Evolutionary conservation across 257 asterid genomes (phyloP).

Genomic region (Eustoma russellianum): DNA sequence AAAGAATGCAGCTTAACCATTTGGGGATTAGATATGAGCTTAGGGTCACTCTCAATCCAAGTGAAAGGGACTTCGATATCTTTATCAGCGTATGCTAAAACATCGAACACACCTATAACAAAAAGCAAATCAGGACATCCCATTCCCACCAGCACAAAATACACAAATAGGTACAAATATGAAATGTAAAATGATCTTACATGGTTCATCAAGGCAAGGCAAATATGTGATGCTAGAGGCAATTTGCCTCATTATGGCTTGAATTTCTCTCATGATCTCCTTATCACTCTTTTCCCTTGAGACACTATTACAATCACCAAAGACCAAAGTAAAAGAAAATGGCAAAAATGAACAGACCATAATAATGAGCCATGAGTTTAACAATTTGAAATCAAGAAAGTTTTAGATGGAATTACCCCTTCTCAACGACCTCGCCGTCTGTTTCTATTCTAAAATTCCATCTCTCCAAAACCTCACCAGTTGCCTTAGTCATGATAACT

Average conservation of each 20-base stretch:
- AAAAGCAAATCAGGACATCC: neutral
- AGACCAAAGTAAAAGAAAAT: conserved; percentile 5
- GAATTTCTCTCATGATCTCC: conserved; percentile 95
- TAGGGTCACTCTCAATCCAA: conserved; percentile 98
- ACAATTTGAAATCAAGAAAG: neutral
- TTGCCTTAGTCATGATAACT: conserved; percentile 85
- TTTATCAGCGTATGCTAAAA: conserved; percentile 72
- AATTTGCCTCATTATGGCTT: conserved; percentile 94
- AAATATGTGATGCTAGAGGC: conserved; percentile 92
- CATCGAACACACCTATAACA: conserved; percentile 66
- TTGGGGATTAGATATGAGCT: conserved; percentile 79
- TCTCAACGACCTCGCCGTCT: conserved; percentile 73
- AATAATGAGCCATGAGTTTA: neutral
- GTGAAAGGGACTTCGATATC: conserved; percentile 81
- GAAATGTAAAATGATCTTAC: conserved; percentile 27
- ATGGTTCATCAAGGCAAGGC: conserved; percentile 94
- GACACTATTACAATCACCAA: conserved; percentile 30
- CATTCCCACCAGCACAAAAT: neutral
- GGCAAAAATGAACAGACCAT: neutral
- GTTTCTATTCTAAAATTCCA: conserved; percentile 93
- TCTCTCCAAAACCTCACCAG: conserved; percentile 87
- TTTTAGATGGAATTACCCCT: conserved; percentile 43
- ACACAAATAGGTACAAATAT: neutral
- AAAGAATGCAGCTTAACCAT: conserved; percentile 92
- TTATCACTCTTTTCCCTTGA: conserved; percentile 90